Percentiles rank a stretch among this genome's conserved stretches.
These are phyloP conservation scores for Xylaria longipes DNA, from an alignment of 495 filamentous ascomycete species.

Conservation along the genomic window DNA sequence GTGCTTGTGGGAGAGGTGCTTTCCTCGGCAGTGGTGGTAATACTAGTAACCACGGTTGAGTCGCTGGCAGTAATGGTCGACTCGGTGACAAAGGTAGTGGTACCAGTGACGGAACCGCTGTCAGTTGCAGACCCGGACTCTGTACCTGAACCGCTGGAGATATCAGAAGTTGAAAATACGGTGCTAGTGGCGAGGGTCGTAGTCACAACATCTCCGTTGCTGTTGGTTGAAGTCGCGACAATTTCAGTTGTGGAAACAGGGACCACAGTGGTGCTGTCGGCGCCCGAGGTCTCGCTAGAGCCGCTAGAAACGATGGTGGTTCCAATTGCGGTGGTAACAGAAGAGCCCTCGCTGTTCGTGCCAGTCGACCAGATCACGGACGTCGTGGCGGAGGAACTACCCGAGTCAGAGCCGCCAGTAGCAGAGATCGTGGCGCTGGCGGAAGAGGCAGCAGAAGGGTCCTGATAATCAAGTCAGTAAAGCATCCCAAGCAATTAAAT, in stretches of 20 bases:
- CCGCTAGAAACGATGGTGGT: neutral
- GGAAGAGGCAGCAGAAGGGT: conserved; percentile 21
- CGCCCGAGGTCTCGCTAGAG: conserved; percentile 8
- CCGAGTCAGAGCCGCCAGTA: conserved; percentile 16
- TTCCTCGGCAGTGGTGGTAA: conserved; percentile 35
- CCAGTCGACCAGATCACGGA: conserved; percentile 18
- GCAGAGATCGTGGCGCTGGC: conserved; percentile 33
- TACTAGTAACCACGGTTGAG: conserved; percentile 40
- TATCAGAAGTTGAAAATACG: conserved; percentile 28
- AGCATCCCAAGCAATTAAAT: neutral
- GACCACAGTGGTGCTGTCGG: conserved; percentile 14
- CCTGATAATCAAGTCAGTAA: conserved; percentile 15
- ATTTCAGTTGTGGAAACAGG: conserved; percentile 40
- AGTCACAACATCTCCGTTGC: conserved; percentile 33
- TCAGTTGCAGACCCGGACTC: conserved; percentile 34
- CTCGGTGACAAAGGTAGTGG: conserved; percentile 32
- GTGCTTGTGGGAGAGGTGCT: conserved; percentile 34
- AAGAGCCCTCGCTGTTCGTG: conserved; percentile 27
- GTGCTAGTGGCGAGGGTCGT: conserved; percentile 38
- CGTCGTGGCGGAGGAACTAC: conserved; percentile 33
- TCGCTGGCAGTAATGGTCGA: conserved; percentile 42
- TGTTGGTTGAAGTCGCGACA: conserved; percentile 41
- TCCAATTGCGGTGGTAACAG: conserved; percentile 16
- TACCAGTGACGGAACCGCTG: conserved; percentile 30
- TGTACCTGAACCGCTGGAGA: conserved; percentile 31